These are phyloP conservation scores for Ajuga reptans DNA, from an alignment of 305 asterid genomes.

Conservation along the genomic window DNA sequence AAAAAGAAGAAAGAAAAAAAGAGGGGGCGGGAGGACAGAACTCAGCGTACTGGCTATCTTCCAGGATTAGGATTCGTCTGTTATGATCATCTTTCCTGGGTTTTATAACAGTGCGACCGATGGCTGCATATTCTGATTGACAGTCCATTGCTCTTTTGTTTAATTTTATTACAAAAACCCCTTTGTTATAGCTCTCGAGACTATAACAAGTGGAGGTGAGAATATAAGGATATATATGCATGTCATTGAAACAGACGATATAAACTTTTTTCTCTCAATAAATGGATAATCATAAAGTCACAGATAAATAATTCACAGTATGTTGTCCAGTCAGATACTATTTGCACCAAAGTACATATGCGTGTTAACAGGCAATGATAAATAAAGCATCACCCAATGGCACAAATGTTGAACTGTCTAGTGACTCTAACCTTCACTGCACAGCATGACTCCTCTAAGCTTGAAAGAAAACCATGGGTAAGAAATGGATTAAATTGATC, in stretches of 20 bases:
- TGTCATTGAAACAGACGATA: neutral
- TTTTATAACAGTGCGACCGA: neutral
- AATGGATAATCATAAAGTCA: neutral
- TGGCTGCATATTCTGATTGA: neutral
- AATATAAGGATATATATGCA: neutral
- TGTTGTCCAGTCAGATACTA: neutral
- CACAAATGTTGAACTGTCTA: constrained; percentile 17
- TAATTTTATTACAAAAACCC: neutral
- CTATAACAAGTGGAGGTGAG: neutral
- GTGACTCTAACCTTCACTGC: constrained; percentile 61
- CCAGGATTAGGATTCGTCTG: neutral
- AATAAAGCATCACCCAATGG: neutral
- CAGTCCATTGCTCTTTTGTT: neutral
- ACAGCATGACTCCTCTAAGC: constrained; percentile 82
- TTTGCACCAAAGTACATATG: neutral
- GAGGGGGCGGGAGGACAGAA: too few relatives aligned
- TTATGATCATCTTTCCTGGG: neutral
- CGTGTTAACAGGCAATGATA: neutral
- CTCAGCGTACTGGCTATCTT: neutral
- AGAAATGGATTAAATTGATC: constrained; percentile 76
- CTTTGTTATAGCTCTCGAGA: neutral
- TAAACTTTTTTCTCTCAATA: neutral
- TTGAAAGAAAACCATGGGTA: constrained; percentile 73
- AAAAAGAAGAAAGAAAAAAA: too few relatives aligned
- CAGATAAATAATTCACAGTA: neutral